Base-by-base conservation (phyloP, 2,329 filamentous ascomycete genomes). In the Colletotrichum caudatum region DNA sequence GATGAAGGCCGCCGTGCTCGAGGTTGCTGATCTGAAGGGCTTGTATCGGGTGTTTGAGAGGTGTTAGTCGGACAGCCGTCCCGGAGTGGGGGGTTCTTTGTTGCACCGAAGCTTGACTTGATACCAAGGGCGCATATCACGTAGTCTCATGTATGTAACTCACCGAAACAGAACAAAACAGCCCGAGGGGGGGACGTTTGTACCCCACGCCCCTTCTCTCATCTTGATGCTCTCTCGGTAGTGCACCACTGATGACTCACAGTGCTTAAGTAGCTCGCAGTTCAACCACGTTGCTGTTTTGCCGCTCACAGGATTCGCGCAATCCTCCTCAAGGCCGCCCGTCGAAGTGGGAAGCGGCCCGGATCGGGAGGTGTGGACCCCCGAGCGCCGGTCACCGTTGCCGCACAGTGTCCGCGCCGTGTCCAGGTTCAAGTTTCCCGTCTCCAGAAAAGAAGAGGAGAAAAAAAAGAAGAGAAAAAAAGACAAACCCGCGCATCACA, bases 11-110 rank as follows among this genome's bases (percentile, higher is more conserved):
- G 88, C 85, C 11, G 90, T 97, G 14, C 83, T 97, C 58, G 95
- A 99, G 81, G 90, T 97, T 60, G 95, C 96, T 2, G 94, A 97
- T 82, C 81, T 98, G 71, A 98, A 97, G 81, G 94, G 95, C 0
- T 79, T 99, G 69, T 99, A 99, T 81, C 86, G 93, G 57, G 95
- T 98, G 3, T 99, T 99, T 85, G 96, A 99, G 82, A 86, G 96
- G 66, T 98, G 96, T 80, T 98, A 81, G n/a, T 54, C 29, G 88
- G 35, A 8, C 33, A 26, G 51, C 29, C 29, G 29, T 16, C 14
- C 26, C 9, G 9, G 33, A 9, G 37, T 4, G 12, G n/a, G n/a
- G 20, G 6, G 5, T 57, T 12, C 16, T 57, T 35, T 9, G 23
- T 57, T 33, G 26, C 50, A 23, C 50, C 12, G 26, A 29, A 18